Conservation (phyloP, 495 filamentous ascomycete species). For the Margaritispora aquatica region DNA sequence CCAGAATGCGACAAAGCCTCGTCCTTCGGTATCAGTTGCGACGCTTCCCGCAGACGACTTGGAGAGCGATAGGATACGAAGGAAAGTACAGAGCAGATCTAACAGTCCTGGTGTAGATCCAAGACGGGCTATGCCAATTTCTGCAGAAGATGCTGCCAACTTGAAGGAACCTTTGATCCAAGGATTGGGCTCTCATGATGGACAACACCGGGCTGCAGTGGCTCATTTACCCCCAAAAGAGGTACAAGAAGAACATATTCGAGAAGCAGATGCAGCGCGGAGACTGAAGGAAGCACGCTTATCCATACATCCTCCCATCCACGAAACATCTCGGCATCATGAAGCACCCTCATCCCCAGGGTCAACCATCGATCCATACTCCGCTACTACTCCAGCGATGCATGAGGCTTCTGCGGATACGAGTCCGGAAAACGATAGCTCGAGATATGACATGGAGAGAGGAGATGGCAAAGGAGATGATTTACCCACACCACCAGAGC, state of each 20-base stretch:
- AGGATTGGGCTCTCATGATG: slow-evolving; percentile 18
- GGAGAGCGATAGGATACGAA: slow-evolving; percentile 19
- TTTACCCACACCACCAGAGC: slow-evolving; percentile 22
- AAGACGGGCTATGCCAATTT: slow-evolving; percentile 15
- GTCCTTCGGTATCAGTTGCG: slow-evolving; percentile 19
- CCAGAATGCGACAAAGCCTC: slow-evolving; percentile 13
- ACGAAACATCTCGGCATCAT: slow-evolving; percentile 7
- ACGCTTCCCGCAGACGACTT: slow-evolving; percentile 47
- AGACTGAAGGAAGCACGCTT: slow-evolving; percentile 10
- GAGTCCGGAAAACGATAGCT: slow-evolving; percentile 46
- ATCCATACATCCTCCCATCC: slow-evolving; percentile 15
- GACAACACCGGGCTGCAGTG: slow-evolving; percentile 16
- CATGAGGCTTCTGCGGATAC: slow-evolving; percentile 44
- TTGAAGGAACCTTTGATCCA: slow-evolving; percentile 13
- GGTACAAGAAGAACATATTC: slow-evolving; percentile 19
- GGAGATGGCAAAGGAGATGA: slow-evolving; percentile 18
- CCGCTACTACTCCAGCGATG: slow-evolving; percentile 31
- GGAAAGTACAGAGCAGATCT: slow-evolving; percentile 15
- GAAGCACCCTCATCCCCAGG: slow-evolving; percentile 38
- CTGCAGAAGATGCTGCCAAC: slow-evolving; percentile 20
- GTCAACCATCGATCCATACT: slow-evolving; percentile 34
- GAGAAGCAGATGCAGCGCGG: slow-evolving; percentile 21
- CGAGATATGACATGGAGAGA: slow-evolving; percentile 30
- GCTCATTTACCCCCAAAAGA: slow-evolving; percentile 23
- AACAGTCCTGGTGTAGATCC: slow-evolving; percentile 27